These are phyloP conservation scores for Lolium rigidum DNA, from an alignment of 176 grass and related monocot species.

Conservation along the genomic window DNA sequence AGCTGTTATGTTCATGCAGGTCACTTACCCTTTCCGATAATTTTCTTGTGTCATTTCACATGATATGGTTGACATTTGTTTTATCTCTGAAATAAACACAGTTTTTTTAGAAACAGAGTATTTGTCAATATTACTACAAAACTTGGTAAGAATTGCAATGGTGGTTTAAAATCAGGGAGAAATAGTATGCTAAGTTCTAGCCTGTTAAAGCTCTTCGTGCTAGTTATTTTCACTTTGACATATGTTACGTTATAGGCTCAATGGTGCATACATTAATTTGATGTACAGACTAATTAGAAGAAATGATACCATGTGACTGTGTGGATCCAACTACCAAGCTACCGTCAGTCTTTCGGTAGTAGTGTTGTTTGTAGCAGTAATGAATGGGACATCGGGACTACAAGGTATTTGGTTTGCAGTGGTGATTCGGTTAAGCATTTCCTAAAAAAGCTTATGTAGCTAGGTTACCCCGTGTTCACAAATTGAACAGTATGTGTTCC, in stretches of 20 bases:
- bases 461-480: neutral
- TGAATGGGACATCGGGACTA: neutral
- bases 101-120: slow-evolving; percentile 21
- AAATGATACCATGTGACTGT: neutral
- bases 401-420: slow-evolving; percentile 14
- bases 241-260: slow-evolving; percentile 24
- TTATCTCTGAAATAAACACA: slow-evolving; percentile 12
- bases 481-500: neutral
- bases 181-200: slow-evolving; percentile 2
- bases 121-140: slow-evolving; percentile 26
- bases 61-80: slow-evolving; percentile 26
- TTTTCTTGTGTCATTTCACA: slow-evolving; percentile 1
- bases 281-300: neutral
- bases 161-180: slow-evolving; percentile 9
- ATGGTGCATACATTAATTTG: slow-evolving; percentile 12
- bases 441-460: slow-evolving; percentile 8
- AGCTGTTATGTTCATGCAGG: slow-evolving; percentile 99
- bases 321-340: too few relatives aligned
- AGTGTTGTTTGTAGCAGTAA: slow-evolving; percentile 23
- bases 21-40: slow-evolving; percentile 45
- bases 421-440: slow-evolving; percentile 7
- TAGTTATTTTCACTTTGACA: slow-evolving; percentile 7
- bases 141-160: slow-evolving; percentile 20
- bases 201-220: slow-evolving; percentile 15
- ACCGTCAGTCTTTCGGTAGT: neutral